Conservation (phyloP, 1,284 basidiomycete species). For the Blastosporella zonata region DNA sequence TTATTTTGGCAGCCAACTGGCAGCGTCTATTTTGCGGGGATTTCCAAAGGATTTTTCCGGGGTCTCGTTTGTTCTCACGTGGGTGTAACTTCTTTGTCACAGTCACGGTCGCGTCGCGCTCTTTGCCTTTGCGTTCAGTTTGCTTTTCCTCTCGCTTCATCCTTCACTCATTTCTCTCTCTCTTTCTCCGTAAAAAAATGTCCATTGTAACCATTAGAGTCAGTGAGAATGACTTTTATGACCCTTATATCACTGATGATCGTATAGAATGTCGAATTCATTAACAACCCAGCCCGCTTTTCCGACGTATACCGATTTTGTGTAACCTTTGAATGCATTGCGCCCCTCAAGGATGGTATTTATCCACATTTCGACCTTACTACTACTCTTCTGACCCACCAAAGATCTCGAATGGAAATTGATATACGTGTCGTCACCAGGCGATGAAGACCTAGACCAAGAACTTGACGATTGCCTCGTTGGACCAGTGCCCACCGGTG, state of each 20-base stretch:
- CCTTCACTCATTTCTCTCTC: neutral
- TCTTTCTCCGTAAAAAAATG: constrained; percentile 33
- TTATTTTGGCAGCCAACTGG: too few relatives aligned
- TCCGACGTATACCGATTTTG: constrained; percentile 91
- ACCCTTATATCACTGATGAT: neutral
- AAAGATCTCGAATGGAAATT: constrained; percentile 98
- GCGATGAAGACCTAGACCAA: constrained; percentile 89
- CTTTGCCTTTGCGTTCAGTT: neutral
- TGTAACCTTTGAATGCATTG: constrained; percentile 98
- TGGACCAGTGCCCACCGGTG: constrained; percentile 90
- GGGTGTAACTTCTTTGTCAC: constrained; percentile 11
- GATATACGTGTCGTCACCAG: constrained; percentile 95
- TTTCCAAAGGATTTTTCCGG: neutral
- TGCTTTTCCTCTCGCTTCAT: neutral
- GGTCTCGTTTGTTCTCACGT: constrained; percentile 13
- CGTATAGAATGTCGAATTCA: constrained; percentile 75
- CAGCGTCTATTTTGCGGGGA: too few relatives aligned
- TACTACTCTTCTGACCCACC: neutral
- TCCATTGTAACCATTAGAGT: constrained; percentile 73
- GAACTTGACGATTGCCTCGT: constrained; percentile 96
- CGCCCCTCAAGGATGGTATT: constrained; percentile 86
- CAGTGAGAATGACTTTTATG: constrained; percentile 18
- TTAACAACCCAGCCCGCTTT: constrained; percentile 93
- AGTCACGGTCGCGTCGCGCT: constrained; percentile 21
- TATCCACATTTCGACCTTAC: neutral